Percentiles rank a stretch among this genome's conserved stretches.
phyloP scores from a whole-genome alignment of 768 basidiomycete genomes.

The Pulveroboletus ravenelii region DNA sequence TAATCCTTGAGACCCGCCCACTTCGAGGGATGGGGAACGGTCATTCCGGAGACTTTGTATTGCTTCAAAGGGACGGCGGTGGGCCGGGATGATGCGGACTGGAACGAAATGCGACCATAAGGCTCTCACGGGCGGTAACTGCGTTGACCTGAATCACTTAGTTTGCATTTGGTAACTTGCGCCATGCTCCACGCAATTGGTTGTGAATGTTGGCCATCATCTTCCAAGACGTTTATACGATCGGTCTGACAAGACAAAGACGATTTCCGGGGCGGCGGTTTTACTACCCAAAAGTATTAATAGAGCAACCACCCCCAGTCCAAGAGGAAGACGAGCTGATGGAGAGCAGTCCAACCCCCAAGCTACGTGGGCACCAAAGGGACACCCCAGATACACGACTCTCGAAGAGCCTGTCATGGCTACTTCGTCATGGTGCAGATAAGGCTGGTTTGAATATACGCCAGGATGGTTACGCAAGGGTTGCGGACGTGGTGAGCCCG shows the following conservation, averaged over 20 bases:
- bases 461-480: conserved; percentile 78
- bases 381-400: conserved; percentile 67
- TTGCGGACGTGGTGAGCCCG: conserved; percentile 74
- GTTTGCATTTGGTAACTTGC: not conserved
- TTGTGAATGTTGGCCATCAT: conserved; percentile 10
- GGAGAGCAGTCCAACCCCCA: conserved; percentile 29
- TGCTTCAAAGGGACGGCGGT: not conserved
- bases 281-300: not conserved
- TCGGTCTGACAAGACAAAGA: not conserved
- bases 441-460: conserved; percentile 73
- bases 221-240: not conserved
- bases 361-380: conserved; percentile 52
- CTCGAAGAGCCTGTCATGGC: conserved; percentile 85
- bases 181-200: not conserved
- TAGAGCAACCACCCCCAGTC: not conserved
- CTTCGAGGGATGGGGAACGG: conserved; percentile 29
- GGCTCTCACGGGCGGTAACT: not conserved
- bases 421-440: conserved; percentile 86
- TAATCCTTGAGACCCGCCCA: conserved; percentile 45
- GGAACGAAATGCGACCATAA: conserved; percentile 12
- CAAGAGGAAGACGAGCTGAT: conserved; percentile 4
- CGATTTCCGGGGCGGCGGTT: conserved; percentile 2
- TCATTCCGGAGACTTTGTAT: conserved; percentile 20
- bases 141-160: not conserved
- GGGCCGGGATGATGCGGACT: not conserved